Base-by-base conservation (phyloP, 495 filamentous ascomycete genomes). In the Tuber umbilicatum region DNA sequence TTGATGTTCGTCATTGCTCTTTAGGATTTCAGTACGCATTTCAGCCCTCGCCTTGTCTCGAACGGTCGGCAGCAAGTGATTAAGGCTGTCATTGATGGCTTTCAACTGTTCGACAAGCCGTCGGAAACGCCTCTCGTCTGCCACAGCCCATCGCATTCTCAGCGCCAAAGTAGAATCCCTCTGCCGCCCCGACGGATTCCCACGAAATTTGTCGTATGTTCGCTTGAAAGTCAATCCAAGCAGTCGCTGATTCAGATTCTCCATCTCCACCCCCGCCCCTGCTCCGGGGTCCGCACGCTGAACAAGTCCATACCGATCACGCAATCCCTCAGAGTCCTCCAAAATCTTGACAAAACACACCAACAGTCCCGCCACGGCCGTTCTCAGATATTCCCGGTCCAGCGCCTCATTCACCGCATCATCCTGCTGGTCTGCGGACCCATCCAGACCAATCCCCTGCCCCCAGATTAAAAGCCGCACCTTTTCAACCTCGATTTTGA, bases 321-420 rank as follows among this genome's bases (percentile, higher is more conserved):
- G 45, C 45, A 50, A 50, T 50, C 10, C 10, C 45, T 50, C 45
- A 50, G 45, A 50, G n/a, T 50, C 45, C 45, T 50, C 45, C 6
- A 50, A 50, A 50, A 50, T 50, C 45, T 50, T 50, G 45, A 50
- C 45, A 50, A 50, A 50, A 50, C 45, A 50, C 45, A 50, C 45
- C 21, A 50, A 50, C 45, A 50, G 45, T 50, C 45, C 45, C 21
- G 45, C 45, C 21, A 50, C 45, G 45, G 45, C 45, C 45, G 45
- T 50, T 50, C 19, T 50, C 45, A 50, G 45, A 50, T 50, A 50
- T 50, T 50, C 45, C 45, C 45, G 45, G 45, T 50, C 45, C 21
- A 50, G 45, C 45, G 17, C 45, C 45, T n/a, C 45, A 50, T 50
- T 50, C 45, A 50, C 45, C 19, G 45, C 21, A 50, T 50, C 45